A percentile compares a stretch with the other conserved stretches of the same genome.
Evolutionary conservation across 164 flowering plant species (phyloP).

Genomic region (Vitis riparia): DNA sequence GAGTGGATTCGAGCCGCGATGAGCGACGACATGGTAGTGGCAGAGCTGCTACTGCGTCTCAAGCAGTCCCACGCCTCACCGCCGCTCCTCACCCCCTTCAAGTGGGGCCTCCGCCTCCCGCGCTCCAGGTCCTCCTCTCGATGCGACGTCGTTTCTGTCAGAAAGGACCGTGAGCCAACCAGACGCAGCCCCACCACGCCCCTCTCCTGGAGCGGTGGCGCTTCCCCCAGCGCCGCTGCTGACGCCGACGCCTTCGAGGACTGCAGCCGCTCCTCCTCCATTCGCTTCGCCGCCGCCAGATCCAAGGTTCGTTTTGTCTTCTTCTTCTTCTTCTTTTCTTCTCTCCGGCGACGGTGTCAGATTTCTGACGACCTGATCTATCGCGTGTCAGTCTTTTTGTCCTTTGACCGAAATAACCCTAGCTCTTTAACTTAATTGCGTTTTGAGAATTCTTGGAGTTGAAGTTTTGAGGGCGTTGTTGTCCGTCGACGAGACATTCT

Average conservation of each 20-base stretch:
- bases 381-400: not conserved
- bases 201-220: slow-evolving; percentile 64
- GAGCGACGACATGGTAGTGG: slow-evolving; percentile 51
- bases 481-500: slow-evolving; percentile 23
- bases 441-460: not conserved
- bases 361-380: not conserved
- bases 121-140: not conserved
- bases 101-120: too few species aligned
- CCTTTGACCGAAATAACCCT: slow-evolving; percentile 15
- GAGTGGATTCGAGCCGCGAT: slow-evolving; percentile 53
- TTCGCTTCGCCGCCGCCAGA: slow-evolving; percentile 26
- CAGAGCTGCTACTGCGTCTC: slow-evolving; percentile 48
- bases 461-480: not conserved
- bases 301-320: slow-evolving; percentile 46
- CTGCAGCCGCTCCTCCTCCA: slow-evolving; percentile 22
- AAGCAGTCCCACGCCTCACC: slow-evolving; percentile 16
- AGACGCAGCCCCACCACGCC: slow-evolving; percentile 66
- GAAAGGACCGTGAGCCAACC: slow-evolving; percentile 23
- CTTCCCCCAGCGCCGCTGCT: slow-evolving; percentile 32
- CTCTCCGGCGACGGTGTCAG: not conserved
- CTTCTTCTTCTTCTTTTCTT: slow-evolving; percentile 4
- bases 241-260: slow-evolving; percentile 47
- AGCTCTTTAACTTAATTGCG: not conserved
- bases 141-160: slow-evolving; percentile 4
- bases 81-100: not conserved